These are phyloP conservation scores for Beta macrorhiza DNA, from an alignment of 179 eudicot genomes.

Conservation along the genomic window DNA sequence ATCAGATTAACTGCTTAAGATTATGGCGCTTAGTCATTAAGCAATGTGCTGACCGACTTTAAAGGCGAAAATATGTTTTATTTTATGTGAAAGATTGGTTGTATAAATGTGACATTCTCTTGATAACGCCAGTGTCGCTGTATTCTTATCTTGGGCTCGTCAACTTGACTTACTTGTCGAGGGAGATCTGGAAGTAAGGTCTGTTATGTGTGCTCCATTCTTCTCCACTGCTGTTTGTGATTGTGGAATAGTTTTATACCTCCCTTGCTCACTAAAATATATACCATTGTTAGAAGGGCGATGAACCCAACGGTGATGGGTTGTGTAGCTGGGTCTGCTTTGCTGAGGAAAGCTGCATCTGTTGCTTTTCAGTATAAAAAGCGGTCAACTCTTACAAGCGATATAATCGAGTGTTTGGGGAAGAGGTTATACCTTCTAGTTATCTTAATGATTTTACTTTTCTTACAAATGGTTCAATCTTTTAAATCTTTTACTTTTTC, in stretches of 20 bases:
- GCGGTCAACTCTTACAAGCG: slow-evolving; percentile 81
- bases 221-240: neutral
- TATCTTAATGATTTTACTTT: neutral
- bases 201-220: neutral
- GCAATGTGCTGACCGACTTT: neutral
- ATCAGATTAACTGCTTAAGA: neutral
- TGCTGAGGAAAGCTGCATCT: slow-evolving; percentile 82
- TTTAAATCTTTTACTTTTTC: slow-evolving; percentile 13
- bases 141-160: slow-evolving; percentile 85
- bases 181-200: slow-evolving; percentile 35
- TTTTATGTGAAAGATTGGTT: neutral
- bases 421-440: slow-evolving; percentile 45
- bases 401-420: slow-evolving; percentile 85
- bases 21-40: neutral
- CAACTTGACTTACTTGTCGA: slow-evolving; percentile 28
- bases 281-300: slow-evolving; percentile 13
- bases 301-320: slow-evolving; percentile 64
- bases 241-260: neutral
- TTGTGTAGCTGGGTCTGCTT: slow-evolving; percentile 77
- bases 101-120: neutral
- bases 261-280: neutral
- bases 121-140: slow-evolving; percentile 63
- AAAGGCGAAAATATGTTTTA: neutral
- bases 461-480: neutral
- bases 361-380: slow-evolving; percentile 60